Conservation (phyloP, 1,139 yeast species). For the Yamadazyma spencermartinsiae region DNA sequence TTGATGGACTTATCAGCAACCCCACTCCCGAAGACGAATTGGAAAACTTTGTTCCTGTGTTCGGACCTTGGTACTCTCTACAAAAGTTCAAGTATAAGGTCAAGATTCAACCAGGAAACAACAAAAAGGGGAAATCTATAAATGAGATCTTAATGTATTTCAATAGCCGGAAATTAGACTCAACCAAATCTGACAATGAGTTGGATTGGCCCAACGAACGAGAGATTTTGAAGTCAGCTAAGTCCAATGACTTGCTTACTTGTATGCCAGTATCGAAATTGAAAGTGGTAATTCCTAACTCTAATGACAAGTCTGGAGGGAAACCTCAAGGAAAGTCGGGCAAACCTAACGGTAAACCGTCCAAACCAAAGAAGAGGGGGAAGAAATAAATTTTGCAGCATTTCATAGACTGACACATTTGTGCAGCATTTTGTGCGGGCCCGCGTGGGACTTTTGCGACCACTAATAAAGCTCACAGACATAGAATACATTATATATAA, state of each 20-base stretch:
- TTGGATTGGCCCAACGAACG: constrained; percentile 75
- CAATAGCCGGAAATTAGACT: constrained; percentile 55
- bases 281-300: constrained; percentile 36
- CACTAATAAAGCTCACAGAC: too few relatives aligned
- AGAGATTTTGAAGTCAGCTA: constrained; percentile 55
- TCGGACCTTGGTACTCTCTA: constrained; percentile 90
- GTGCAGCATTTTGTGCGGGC: background rate
- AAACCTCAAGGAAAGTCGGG: constrained; percentile 4
- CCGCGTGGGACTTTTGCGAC: background rate
- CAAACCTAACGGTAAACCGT: constrained; percentile 1
- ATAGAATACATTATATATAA: too few relatives aligned
- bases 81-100: constrained; percentile 77
- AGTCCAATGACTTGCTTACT: constrained; percentile 49
- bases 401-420: too few relatives aligned
- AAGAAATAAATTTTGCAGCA: background rate
- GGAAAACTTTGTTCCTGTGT: constrained; percentile 72
- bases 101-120: constrained; percentile 82
- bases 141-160: constrained; percentile 66
- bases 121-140: constrained; percentile 86
- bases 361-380: constrained; percentile 8
- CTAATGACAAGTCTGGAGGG: constrained; percentile 5
- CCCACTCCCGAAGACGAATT: constrained; percentile 47
- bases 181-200: constrained; percentile 48
- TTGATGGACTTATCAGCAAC: constrained; percentile 42
- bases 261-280: constrained; percentile 42